These are phyloP conservation scores for Lipomyces yamanashiensis DNA, from an alignment of 805 yeast species.

Conservation along the genomic window DNA sequence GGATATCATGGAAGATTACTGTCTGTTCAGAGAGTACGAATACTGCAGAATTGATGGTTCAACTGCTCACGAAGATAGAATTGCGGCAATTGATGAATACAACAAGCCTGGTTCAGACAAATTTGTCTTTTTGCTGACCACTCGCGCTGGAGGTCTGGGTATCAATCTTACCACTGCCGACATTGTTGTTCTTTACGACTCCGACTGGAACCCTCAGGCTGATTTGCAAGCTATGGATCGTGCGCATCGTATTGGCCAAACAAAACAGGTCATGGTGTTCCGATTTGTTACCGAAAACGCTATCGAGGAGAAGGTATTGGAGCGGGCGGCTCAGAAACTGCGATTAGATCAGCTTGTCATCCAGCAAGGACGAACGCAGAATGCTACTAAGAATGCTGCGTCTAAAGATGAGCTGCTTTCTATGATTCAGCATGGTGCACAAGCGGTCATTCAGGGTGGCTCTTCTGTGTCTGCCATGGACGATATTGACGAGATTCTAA, in stretches of 20 bases:
- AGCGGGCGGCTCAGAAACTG: conserved; percentile 92
- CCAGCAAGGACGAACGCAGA: conserved; percentile 78
- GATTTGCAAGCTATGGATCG: conserved; percentile 98
- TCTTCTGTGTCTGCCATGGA: conserved; percentile 39
- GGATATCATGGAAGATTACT: conserved; percentile 91
- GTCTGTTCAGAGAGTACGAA: conserved; percentile 77
- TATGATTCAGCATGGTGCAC: conserved; percentile 98
- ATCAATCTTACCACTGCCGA: conserved; percentile 92
- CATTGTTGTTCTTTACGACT: conserved; percentile 83
- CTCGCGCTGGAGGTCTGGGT: conserved; percentile 97
- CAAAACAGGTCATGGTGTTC: conserved; percentile 90
- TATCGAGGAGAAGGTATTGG: conserved; percentile 93
- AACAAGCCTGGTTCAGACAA: conserved; percentile 81
- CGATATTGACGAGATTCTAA: conserved; percentile 83
- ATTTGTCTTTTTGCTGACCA: conserved; percentile 82
- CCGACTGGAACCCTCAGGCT: conserved; percentile 98
- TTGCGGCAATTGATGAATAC: conserved; percentile 89
- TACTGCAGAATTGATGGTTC: conserved; percentile 94
- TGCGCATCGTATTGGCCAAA: conserved; percentile 97
- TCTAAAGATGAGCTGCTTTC: conserved; percentile 81
- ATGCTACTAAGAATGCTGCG: conserved; percentile 48
- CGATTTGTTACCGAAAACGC: conserved; percentile 95
- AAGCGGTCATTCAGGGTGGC: conserved; percentile 68
- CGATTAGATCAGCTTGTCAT: conserved; percentile 92
- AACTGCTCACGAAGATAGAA: conserved; percentile 90